Evolutionary conservation across 148 eudicot species (phyloP), one percentile per base, ranked within the genome.

Genomic region (Vaccinium macrocarpon): DNA sequence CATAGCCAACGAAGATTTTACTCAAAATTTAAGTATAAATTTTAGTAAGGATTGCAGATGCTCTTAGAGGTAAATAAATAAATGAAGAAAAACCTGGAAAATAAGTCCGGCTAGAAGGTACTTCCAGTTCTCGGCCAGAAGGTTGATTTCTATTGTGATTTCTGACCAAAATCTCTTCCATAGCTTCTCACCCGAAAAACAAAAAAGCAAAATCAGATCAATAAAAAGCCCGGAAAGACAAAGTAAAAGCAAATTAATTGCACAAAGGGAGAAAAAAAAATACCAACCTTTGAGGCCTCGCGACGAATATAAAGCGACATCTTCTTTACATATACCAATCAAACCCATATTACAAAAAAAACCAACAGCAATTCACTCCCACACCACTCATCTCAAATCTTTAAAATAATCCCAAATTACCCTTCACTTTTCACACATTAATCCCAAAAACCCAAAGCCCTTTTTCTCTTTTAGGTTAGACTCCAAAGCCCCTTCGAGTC

Each of bases 271-370:
- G 49, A 5, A 11, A 64, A 11, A 64, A 83, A 42, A 81, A 50
- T 7, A 62, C 74, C 76, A 81, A 96, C 99, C 99, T 96, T 96
- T 12, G 98, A 96, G 91, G 98, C 91, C 91, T 95, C 97, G 90
- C 98, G 98, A 90, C 99, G 89, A 83, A 96, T 92, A 91, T 95
- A 96, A 90, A 95, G 86, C 91, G 99, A 95, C 99, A 93, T 96
- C 62, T 85, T 93, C 82, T 76, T 83, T 48, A 6, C 49, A 55
- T 78, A 46, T 84, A n/a, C 5, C 48, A 81, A 59, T 86, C 85
- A 96, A 83, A 85, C 86, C 93, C 93, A 91, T 92, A 88, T 87
- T 87, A 89, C 92, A 89, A 86, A 89, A 90, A 73, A 88, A 88
- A 79, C 80, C 90, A 87, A 76, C 81, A 77, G 74, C 80, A 80